Evolutionary conservation across 2,329 filamentous ascomycete genomes (phyloP), one percentile per base, ranked within the genome.

Genomic region (Periglandula ipomoeae): DNA sequence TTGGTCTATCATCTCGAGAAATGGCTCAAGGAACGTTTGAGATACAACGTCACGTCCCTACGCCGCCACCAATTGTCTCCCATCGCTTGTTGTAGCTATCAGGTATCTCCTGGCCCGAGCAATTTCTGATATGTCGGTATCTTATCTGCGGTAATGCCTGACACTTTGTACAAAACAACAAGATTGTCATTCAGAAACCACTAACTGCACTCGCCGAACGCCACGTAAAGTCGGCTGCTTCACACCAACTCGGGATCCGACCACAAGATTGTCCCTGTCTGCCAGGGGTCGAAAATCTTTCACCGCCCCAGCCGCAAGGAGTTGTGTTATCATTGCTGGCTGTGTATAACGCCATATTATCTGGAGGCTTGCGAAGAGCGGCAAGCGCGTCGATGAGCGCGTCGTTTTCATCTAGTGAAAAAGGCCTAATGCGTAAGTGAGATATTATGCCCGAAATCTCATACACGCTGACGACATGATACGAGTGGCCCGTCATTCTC

Each of bases 211-310:
- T 9, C 19, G n/a, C 26, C 26, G 43, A 17, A 37, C 34, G 32
- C 32, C 44, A 38, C 19, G 30, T 30, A 20, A 38, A 22, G 20
- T 19, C 43, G 10, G 19, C 42, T 13, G 42, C 42, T 35, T 44
- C 42, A 44, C 42, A 44, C 26, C 42, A 35, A 20, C 27, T 23
- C 13, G 7, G 42, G 34, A 38, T n/a, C 44, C 5, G 11, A 22
- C 32, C 19, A 30, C 19, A 5, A 10, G n/a, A 7, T 22, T 20
- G 24, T 4, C 26, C 26, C 23, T 43, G 47, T 32, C 26, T 34
- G 49, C 34, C 48, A 35, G 46, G 27, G 27, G 27, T 20, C 38
- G 27, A 43, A 24, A 43, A 42, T 17, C 22, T 30, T 43, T 48
- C 38, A 48, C 39, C 46, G 39, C 27, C 27, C 20, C 11, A 26